phyloP scores from a whole-genome alignment of 2,329 filamentous ascomycete species.

The Fusarium veterinarium region DNA sequence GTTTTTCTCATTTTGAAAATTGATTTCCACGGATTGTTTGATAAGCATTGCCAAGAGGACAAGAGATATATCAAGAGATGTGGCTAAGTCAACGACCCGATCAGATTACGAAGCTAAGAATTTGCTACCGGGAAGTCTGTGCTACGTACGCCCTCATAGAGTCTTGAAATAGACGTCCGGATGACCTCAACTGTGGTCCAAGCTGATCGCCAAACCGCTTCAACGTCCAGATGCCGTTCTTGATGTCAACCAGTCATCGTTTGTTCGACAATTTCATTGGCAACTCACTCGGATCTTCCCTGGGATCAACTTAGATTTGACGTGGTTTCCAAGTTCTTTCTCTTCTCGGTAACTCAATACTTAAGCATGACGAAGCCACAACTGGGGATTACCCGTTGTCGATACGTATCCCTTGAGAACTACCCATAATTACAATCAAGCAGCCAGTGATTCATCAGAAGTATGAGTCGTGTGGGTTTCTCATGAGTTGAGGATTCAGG shows the following conservation, averaged over 20 bases:
- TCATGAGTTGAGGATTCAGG: not conserved
- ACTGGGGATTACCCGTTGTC: conserved; percentile 1
- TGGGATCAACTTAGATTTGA: conserved; percentile 6
- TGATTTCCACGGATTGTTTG: not conserved
- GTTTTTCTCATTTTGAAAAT: not conserved
- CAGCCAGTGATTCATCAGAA: not conserved
- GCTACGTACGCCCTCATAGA: conserved; percentile 11
- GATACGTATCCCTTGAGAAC: conserved; percentile 9
- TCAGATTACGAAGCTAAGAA: conserved; percentile 18
- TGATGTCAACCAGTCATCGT: not conserved
- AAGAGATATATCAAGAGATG: not conserved
- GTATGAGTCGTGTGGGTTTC: conserved; percentile 1
- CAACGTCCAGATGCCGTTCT: not conserved
- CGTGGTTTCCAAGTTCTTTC: conserved; percentile 9
- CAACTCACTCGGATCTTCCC: conserved; percentile 15
- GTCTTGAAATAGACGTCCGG: not conserved
- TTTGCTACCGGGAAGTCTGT: conserved; percentile 4
- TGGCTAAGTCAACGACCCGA: conserved; percentile 15
- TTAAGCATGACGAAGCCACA: conserved; percentile 15
- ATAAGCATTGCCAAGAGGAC: conserved; percentile 17
- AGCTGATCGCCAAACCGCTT: not conserved
- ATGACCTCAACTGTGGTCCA: conserved; percentile 14
- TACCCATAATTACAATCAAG: not conserved
- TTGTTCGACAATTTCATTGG: conserved; percentile 1
- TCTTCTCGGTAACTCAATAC: conserved; percentile 12